Base-by-base conservation (phyloP, 345 rosid species). In the Pistacia vera region DNA sequence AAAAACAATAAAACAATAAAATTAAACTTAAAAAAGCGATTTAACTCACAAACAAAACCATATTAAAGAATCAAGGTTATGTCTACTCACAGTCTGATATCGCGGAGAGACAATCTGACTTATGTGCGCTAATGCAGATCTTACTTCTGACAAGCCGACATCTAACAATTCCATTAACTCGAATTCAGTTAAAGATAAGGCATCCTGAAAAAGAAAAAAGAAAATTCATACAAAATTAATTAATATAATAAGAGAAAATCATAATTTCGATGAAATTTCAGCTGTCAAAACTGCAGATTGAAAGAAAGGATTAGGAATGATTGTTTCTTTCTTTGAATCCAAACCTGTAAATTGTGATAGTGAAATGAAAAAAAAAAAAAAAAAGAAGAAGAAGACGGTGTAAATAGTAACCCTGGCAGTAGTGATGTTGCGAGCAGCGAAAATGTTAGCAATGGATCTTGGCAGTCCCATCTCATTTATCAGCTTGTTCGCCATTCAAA, bases 91-190 rank as follows among this genome's bases (percentile, higher is more conserved):
- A 8, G 96, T 88, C 85, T 85, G 90, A 61, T 20, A 81, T 0
- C 91, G 91, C 1, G 98, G 97, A 80, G 89, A 88, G 63, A 83
- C 83, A 48, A 83, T 79, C 72, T 85, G 88, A 66, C 92, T 86
- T 70, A 94, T 90, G 74, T 79, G 88, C 10, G 77, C 78, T 20
- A 94, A 71, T 7, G 94, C 96, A 4, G 86, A 86, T 66, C 38
- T 80, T 0, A 86, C 91, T 63, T 92, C 92, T 2, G 65, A 79
- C 78, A 92, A 76, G 30, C 86, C 91, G 67, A 94, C 82, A 65
- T 84, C 92, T 63, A 88, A 66, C 35, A 91, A 77, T 85, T 90
- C 93, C 98, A 91, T 87, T 49, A 94, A 71, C 77, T 94, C 92
- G 73, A 88, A 88, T 61, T 94, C 97, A 28, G 97, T 87, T 75